phyloP scores from a whole-genome alignment of 768 basidiomycete genomes.

The Chalciporus piperatus region DNA sequence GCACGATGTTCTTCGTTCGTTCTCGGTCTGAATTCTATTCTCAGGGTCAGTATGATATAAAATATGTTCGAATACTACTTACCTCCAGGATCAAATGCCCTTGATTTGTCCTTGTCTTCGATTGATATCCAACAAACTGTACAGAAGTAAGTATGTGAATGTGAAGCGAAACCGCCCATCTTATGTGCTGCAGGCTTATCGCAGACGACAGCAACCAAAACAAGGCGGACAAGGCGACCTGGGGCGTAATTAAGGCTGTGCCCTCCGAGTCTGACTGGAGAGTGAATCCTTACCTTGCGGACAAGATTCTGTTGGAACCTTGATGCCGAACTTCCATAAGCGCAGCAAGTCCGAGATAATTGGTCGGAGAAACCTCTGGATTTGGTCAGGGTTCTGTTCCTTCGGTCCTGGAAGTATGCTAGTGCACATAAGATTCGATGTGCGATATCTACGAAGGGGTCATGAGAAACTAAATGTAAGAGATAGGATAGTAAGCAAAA shows the following conservation, averaged over 20 bases:
- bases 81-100: constrained; percentile 12
- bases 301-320: constrained; percentile 17
- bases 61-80: no score
- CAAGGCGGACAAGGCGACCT: constrained; percentile 29
- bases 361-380: constrained; percentile 24
- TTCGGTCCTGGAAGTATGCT: constrained; percentile 31
- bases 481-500: no score
- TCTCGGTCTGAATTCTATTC: no score
- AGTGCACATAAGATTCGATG: constrained; percentile 21
- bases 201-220: constrained; percentile 35
- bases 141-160: constrained; percentile 34
- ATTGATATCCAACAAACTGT: constrained; percentile 34
- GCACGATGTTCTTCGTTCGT: constrained; percentile 15
- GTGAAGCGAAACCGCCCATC: constrained; percentile 28
- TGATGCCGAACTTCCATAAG: constrained; percentile 26
- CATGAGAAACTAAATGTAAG: no score
- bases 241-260: no score
- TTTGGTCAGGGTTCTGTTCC: constrained; percentile 25
- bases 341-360: constrained; percentile 29
- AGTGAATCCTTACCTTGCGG: constrained; percentile 26
- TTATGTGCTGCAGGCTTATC: constrained; percentile 40
- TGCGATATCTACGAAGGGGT: constrained; percentile 27
- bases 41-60: no score
- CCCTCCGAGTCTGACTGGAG: no score
- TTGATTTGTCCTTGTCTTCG: constrained; percentile 15